Base-by-base conservation (phyloP, 2,329 filamentous ascomycete species). In the Pestalotiopsis sp. region DNA sequence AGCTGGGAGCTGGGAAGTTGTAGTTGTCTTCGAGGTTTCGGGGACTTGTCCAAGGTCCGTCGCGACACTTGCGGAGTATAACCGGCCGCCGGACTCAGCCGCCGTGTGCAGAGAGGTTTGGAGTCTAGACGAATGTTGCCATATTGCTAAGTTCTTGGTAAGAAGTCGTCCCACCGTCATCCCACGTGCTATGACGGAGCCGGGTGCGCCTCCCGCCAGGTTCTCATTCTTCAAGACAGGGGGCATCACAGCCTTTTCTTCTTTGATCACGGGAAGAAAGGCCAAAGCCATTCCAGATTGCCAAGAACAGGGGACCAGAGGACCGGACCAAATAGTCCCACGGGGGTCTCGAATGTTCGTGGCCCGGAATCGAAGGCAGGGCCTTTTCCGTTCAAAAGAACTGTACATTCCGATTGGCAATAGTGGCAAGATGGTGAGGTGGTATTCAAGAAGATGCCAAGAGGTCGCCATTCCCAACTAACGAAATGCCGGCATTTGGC, bases 181-280 rank as follows among this genome's bases (percentile, higher is more conserved):
- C 56, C 56, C 56, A 58, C 56, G 56, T 58, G 56, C 56, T 24
- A 58, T 58, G 56, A 58, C 24, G 56, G 24, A 58, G 56, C 56
- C 22, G 22, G 56, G 26, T 58, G 56, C 20, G n/a, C 24, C 56
- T 26, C 24, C 55, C 24, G 55, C 48, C 30, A 35, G 30, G 9
- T 35, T 35, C 30, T 44, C 40, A 14, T 44, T 52, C 44, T 20
- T 6, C 44, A 52, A n/a, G 30, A 9, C 30, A 35, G 30, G 30
- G 30, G 30, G 30, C 1, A 2, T 7, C 30, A 35, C 7, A 35
- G 30, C 30, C 30, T 35, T 35, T 35, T 9, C 30, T 35, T 35
- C 30, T 35, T 35, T 35, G 1, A 35, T 35, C 30, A 35, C 30
- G 48, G 55, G 55, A 44, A 17, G 13, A 6, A 17, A 44, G 4